Conservation (phyloP, 495 filamentous ascomycete genomes). For the Neurospora sp. region DNA sequence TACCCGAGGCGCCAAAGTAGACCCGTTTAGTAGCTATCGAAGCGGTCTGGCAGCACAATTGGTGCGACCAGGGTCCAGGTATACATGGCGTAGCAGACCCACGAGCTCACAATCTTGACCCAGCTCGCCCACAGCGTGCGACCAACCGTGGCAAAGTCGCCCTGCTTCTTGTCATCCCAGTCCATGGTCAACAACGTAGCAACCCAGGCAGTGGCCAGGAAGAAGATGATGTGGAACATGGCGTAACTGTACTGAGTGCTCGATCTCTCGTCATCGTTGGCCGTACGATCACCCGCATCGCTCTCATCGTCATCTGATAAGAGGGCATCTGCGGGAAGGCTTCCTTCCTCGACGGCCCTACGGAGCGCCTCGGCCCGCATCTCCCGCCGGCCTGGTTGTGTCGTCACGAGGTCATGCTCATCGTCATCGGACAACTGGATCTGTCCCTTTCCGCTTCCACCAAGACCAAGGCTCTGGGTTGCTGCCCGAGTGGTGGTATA, state of each 20-base stretch:
- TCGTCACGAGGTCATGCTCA: conserved; percentile 81
- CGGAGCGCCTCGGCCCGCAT: conserved; percentile 90
- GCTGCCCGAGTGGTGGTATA: conserved; percentile 96
- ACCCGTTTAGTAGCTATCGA: conserved; percentile 41
- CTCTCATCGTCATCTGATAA: conserved; percentile 69
- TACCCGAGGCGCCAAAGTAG: neutral
- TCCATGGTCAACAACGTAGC: conserved; percentile 85
- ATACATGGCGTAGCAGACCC: conserved; percentile 94
- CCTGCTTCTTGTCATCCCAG: conserved; percentile 48
- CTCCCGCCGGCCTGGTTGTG: conserved; percentile 76
- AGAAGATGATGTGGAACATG: conserved; percentile 96
- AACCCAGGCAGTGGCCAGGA: conserved; percentile 91
- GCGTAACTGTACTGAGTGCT: conserved; percentile 94
- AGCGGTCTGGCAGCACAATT: conserved; percentile 74
- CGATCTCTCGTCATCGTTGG: conserved; percentile 77
- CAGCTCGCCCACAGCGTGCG: conserved; percentile 96
- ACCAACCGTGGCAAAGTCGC: conserved; percentile 84
- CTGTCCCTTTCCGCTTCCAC: conserved; percentile 45
- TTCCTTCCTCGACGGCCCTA: conserved; percentile 81
- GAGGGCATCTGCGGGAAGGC: conserved; percentile 82
- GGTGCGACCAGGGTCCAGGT: conserved; percentile 87
- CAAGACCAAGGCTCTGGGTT: conserved; percentile 82
- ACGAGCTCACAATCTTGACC: conserved; percentile 97
- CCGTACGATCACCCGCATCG: conserved; percentile 46
- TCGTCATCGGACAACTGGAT: conserved; percentile 48